Base-by-base conservation (phyloP, 805 yeast species). In the Dipodascopsis uninucleata region DNA sequence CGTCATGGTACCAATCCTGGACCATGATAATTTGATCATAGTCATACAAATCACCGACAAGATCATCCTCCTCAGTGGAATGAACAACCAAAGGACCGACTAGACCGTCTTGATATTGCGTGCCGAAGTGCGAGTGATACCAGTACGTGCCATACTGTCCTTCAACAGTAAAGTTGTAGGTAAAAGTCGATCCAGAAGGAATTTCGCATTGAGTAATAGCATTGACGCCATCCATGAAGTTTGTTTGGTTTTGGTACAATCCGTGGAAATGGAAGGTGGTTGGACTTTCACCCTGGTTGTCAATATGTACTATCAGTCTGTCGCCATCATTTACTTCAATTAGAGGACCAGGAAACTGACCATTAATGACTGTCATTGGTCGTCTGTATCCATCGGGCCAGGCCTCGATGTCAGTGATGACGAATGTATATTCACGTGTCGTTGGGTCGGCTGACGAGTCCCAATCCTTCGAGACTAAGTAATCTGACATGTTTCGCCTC, bases 211-310 rank as follows among this genome's bases (percentile, higher is more conserved):
- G 96, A 25, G 85, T 78, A 36, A 89, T 71, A 77, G 78, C 71
- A 57, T 82, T 82, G 9, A 95, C 90, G 49, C 97, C 97, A 65
- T 90, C 97, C 89, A 84, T 83, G 61, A 75, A 81, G 57, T 64
- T 71, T 12, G 89, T 67, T 23, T 83, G 85, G 53, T 79, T 74
- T 68, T 81, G 86, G 78, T 84, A 90, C 61, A 89, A 62, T 42
- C 97, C 97, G 67, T 90, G 97, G 80, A 86, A 86, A 69, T 90
- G 98, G 58, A 89, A 66, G 3, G 90, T 68, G 31, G 96, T 85
- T 66, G 78, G 79, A 36, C 76, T 70, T 59, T 77, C 76, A 14
- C 61, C 70, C 16, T 86, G 85, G 61, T 90, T 90, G 49, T 75
- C 77, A 66, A 90, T 74, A 59, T 81, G 77, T 28, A 86, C 68